phyloP scores from a whole-genome alignment of 805 yeast genomes.

The Candida odintsovae region DNA sequence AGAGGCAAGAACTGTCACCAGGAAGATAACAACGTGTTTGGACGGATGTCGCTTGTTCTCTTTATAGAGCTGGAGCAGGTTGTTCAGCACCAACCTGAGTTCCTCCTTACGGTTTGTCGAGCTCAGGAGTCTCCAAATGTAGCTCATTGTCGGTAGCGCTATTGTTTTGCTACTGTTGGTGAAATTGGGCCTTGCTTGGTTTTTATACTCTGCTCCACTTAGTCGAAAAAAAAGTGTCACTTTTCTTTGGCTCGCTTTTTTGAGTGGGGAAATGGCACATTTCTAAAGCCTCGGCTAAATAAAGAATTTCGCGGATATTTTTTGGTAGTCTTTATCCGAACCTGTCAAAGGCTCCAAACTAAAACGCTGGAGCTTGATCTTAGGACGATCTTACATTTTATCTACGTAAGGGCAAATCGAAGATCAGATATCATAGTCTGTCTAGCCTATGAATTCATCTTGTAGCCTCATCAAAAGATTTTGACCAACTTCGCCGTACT shows the following conservation, averaged over 20 bases:
- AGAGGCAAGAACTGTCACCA: conserved; percentile 20
- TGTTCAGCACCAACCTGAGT: conserved; percentile 15
- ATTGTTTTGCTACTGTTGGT: background rate
- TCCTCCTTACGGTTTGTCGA: conserved; percentile 16
- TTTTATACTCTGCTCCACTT: background rate
- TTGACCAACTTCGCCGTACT: background rate
- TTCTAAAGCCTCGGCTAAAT: background rate
- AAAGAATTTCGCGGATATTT: background rate
- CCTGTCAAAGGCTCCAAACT: too few relatives aligned
- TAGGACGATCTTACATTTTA: too few relatives aligned
- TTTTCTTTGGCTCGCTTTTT: background rate
- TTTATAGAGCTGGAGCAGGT: conserved; percentile 20
- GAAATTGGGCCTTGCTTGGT: background rate
- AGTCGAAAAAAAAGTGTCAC: background rate
- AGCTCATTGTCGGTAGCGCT: background rate
- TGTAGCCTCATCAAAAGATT: background rate
- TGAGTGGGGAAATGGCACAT: background rate
- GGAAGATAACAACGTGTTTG: conserved; percentile 23
- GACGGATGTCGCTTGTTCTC: conserved; percentile 24
- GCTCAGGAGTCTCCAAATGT: conserved; percentile 16
- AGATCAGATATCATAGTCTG: too few relatives aligned
- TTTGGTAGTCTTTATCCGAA: too few relatives aligned
- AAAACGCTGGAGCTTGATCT: too few relatives aligned
- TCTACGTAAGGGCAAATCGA: too few relatives aligned
- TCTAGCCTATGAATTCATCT: background rate